phyloP scores from a whole-genome alignment of 352 stramenopile species.

The Globisporangium solare region DNA sequence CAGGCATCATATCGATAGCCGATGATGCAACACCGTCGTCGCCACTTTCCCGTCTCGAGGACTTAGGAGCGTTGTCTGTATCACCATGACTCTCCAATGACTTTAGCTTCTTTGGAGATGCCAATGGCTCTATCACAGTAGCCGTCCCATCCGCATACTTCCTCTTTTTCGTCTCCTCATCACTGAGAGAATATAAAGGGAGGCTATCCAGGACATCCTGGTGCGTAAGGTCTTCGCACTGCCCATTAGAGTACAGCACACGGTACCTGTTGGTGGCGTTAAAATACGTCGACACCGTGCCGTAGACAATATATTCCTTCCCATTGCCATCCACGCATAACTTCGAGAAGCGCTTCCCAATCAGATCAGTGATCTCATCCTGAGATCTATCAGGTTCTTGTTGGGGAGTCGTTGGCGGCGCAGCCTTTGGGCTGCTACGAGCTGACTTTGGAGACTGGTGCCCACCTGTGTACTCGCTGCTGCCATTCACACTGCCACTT shows the following conservation, averaged over 20 bases:
- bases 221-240: slow-evolving; percentile 54
- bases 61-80: neutral
- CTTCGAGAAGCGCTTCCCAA: slow-evolving; percentile 41
- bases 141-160: slow-evolving; percentile 18
- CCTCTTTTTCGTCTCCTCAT: slow-evolving; percentile 37
- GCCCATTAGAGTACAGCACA: slow-evolving; percentile 54
- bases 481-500: too few relatives aligned
- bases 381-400: neutral
- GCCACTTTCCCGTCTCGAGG: neutral
- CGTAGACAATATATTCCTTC: slow-evolving; percentile 28
- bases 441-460: neutral
- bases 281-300: slow-evolving; percentile 66
- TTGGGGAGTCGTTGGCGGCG: neutral
- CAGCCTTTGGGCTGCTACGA: slow-evolving; percentile 2
- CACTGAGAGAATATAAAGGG: slow-evolving; percentile 26
- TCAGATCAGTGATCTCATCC: slow-evolving; percentile 36
- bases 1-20: slow-evolving; percentile 4
- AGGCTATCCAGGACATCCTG: slow-evolving; percentile 59
- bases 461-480: too few relatives aligned
- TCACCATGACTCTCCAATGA: slow-evolving; percentile 2
- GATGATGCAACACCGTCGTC: neutral
- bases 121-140: slow-evolving; percentile 15
- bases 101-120: slow-evolving; percentile 32
- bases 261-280: slow-evolving; percentile 74
- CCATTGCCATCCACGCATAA: slow-evolving; percentile 21